Base-by-base conservation (phyloP, 1,284 basidiomycete species). In the Sanghuangporus baumii region DNA sequence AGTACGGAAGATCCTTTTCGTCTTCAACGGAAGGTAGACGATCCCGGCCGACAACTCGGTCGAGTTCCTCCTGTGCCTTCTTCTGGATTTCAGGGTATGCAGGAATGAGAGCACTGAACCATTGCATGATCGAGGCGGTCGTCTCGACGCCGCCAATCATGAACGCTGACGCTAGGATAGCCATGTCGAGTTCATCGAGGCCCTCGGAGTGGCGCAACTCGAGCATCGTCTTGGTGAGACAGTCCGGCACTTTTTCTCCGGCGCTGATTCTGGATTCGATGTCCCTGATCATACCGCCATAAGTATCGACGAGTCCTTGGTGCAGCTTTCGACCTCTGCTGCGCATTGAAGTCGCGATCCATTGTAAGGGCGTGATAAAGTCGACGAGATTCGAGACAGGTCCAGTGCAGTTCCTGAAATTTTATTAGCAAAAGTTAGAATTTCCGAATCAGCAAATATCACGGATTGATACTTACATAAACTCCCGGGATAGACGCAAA, bases 121-220 rank as follows among this genome's bases (percentile, higher is more conserved):
- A 78, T 52, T 74, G 70, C 54, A 78, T 63, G 8, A 66, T 63
- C 16, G 67, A 67, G 18, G 66, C 64, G 7, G 68, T 65, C 37
- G 77, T 74, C 56, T 79, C 72, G 36, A 78, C 75, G 38, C 79
- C 79, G 3, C 78, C 77, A 18, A 76, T 72, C 50, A 73, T 76
- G 59, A 79, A 78, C 11, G 72, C 77, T n/a, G 74, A 72, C 7
- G 72, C 65, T 7, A 79, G 68, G 64, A 79, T 74, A 54, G 73
- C 73, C 60, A 77, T 72, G 66, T 79, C 78, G 23, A 72, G 64
- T 66, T 72, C 71, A 59, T 75, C 74, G 26, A 79, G 69, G 16
- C 71, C 66, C 61, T 79, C 78, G 16, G 72, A 67, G 37, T 76
- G 72, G 50, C 71, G 70, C 23, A 65, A 66, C 52, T 72, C 64